phyloP scores from a whole-genome alignment of 768 basidiomycete species.

The Termitomyces heimii region DNA sequence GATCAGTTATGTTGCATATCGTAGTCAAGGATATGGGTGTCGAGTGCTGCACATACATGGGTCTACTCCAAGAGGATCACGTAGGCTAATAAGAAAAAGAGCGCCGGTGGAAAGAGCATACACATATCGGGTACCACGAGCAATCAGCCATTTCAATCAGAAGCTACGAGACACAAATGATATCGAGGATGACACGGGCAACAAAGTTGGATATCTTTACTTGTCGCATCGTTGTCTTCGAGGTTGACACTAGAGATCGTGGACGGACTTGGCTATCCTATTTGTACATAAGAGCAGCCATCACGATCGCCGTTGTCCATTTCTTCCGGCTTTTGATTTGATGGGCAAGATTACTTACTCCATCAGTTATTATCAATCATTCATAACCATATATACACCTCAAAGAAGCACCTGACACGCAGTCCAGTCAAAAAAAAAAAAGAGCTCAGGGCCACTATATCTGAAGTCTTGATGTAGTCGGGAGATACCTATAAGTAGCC shows the following conservation, averaged over 20 bases:
- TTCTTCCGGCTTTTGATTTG: not conserved
- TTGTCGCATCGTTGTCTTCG: too few relatives aligned
- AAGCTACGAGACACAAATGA: constrained; percentile 4
- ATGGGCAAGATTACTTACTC: not conserved
- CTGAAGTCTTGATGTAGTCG: constrained; percentile 18
- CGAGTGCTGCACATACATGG: not conserved
- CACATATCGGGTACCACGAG: not conserved
- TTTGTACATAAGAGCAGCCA: not conserved
- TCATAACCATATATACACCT: not conserved
- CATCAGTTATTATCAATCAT: not conserved
- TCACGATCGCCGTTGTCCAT: not conserved
- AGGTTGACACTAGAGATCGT: not conserved
- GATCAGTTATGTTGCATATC: not conserved
- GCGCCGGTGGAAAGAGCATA: not conserved
- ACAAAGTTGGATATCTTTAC: too few relatives aligned
- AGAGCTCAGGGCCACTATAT: constrained; percentile 9
- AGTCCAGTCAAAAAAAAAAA: constrained; percentile 8
- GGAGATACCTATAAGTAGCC: constrained; percentile 28
- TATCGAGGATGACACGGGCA: constrained; percentile 2
- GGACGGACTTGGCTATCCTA: not conserved
- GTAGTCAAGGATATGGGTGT: not conserved
- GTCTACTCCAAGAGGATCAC: too few relatives aligned
- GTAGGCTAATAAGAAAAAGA: not conserved
- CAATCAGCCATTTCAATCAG: constrained; percentile 1
- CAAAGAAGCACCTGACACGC: constrained; percentile 10